A percentile compares a stretch with the other conserved stretches of the same genome.
Evolutionary conservation across 306 rosid genomes (phyloP).

Genomic region (Lathyrus tuberosus): DNA sequence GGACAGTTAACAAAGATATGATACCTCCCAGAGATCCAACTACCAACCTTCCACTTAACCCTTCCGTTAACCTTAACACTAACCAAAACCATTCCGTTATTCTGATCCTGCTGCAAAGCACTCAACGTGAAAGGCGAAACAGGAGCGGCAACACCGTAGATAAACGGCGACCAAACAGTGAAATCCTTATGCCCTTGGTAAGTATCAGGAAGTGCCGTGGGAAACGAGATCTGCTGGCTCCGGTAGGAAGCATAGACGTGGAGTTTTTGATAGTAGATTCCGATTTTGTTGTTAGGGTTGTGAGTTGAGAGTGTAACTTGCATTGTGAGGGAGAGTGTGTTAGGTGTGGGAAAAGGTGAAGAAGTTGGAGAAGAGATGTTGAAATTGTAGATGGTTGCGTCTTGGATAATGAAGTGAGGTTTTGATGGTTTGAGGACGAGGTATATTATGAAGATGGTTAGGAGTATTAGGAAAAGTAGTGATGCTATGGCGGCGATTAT

Average conservation of each 20-base stretch:
- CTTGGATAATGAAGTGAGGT: conserved; percentile 68
- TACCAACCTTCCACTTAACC: conserved; percentile 80
- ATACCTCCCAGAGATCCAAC: conserved; percentile 69
- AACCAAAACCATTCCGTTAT: conserved; percentile 49
- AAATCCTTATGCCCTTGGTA: conserved; percentile 72
- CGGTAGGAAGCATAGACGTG: conserved; percentile 59
- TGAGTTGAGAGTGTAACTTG: conserved; percentile 61
- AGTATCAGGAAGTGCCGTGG: conserved; percentile 49
- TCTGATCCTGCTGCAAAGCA: conserved; percentile 54
- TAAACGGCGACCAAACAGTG: conserved; percentile 74
- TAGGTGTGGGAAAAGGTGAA: conserved; percentile 17
- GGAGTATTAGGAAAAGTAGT: conserved; percentile 40
- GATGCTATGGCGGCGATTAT: neutral
- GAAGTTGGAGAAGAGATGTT: conserved; percentile 47
- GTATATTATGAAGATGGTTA: conserved; percentile 57
- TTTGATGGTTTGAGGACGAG: conserved; percentile 60
- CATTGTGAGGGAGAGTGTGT: conserved; percentile 51
- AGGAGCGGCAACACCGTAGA: conserved; percentile 54
- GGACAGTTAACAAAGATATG: conserved; percentile 69
- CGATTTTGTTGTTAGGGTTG: conserved; percentile 68
- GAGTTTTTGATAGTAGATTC: conserved; percentile 54
- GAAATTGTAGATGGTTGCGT: conserved; percentile 67
- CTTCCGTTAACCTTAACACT: conserved; percentile 58
- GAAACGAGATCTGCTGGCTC: conserved; percentile 61
- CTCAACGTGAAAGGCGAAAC: conserved; percentile 50